Conservation (phyloP, 345 rosid species). For the Eucalyptus fibrosa region DNA sequence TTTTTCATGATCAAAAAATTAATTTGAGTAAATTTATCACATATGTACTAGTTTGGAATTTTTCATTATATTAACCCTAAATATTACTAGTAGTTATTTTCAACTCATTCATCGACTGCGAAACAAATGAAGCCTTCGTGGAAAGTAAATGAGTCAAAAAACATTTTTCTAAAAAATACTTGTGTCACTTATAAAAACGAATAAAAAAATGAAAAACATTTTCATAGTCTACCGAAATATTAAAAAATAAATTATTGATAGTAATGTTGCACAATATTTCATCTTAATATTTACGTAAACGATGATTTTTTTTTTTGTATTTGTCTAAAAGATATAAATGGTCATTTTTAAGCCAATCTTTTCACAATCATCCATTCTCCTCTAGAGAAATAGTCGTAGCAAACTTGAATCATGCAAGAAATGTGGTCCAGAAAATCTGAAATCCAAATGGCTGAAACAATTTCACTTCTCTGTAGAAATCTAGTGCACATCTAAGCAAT, state of each 20-base stretch:
- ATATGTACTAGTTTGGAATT: accelerated
- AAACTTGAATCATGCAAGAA: background rate
- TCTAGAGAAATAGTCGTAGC: background rate
- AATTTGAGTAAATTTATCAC: too few species aligned
- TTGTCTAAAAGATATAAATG: too few species aligned
- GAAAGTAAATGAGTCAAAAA: background rate
- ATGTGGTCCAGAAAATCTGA: background rate
- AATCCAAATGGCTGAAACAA: background rate
- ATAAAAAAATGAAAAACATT: background rate
- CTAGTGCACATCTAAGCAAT: background rate
- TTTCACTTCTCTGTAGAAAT: background rate
- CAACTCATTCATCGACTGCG: accelerated
- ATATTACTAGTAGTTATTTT: too few species aligned
- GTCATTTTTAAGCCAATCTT: background rate
- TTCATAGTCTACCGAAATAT: background rate
- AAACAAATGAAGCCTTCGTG: background rate
- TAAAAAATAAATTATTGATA: background rate
- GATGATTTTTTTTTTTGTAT: too few species aligned
- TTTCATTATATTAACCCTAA: too few species aligned
- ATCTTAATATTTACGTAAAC: background rate
- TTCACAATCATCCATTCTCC: background rate
- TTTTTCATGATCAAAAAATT: too few species aligned
- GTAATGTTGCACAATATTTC: background rate
- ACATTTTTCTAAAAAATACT: too few species aligned
- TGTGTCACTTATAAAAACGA: background rate